Conservation (phyloP, 2,329 filamentous ascomycete genomes). For the Microcyclospora tardicrescens region DNA sequence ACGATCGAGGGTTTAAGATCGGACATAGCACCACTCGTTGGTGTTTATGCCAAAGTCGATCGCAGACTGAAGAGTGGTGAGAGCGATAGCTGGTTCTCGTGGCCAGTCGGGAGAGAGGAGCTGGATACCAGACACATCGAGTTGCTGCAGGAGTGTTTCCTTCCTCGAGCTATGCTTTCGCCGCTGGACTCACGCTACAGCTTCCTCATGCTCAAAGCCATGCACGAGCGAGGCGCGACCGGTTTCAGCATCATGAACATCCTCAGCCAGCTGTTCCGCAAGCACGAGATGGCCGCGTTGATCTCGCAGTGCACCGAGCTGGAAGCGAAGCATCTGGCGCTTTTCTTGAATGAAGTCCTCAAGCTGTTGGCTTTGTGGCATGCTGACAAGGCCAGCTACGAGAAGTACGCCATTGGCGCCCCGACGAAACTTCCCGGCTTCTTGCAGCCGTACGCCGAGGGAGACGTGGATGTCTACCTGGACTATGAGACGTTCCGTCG, state of each 20-base stretch:
- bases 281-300: slow-evolving; percentile 65
- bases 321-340: slow-evolving; percentile 85
- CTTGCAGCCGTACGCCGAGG: slow-evolving; percentile 51
- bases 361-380: slow-evolving; percentile 78
- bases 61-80: slow-evolving; percentile 59
- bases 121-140: slow-evolving; percentile 56
- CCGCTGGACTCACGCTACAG: slow-evolving; percentile 79
- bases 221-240: slow-evolving; percentile 72
- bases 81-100: slow-evolving; percentile 65
- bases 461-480: slow-evolving; percentile 53
- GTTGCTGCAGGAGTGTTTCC: slow-evolving; percentile 77
- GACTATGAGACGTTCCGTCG: slow-evolving; percentile 79
- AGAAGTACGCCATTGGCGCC: slow-evolving; percentile 64
- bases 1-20: slow-evolving; percentile 56
- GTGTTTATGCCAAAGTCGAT: slow-evolving; percentile 53
- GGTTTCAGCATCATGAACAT: slow-evolving; percentile 79
- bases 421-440: slow-evolving; percentile 63
- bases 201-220: slow-evolving; percentile 72
- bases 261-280: slow-evolving; percentile 70
- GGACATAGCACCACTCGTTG: slow-evolving; percentile 59
- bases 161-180: slow-evolving; percentile 77
- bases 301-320: slow-evolving; percentile 83
- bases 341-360: slow-evolving; percentile 72
- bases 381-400: slow-evolving; percentile 58
- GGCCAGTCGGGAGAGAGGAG: slow-evolving; percentile 39